These are phyloP conservation scores for Penstemon barbatus DNA, from an alignment of 257 asterid genomes.

Conservation along the genomic window DNA sequence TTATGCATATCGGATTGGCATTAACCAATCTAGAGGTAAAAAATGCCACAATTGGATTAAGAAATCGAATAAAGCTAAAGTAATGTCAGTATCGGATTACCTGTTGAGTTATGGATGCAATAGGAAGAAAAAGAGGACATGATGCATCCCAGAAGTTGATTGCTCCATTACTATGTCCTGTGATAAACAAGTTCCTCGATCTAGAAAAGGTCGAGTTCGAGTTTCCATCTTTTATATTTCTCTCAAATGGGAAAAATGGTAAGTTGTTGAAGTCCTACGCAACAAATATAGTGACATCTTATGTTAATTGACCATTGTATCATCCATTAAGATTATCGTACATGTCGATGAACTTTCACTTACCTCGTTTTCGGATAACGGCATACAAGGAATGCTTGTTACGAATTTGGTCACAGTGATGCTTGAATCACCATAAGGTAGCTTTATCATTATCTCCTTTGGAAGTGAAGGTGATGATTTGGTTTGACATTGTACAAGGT, in stretches of 20 bases:
- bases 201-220: slow-evolving; percentile 54
- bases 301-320: not conserved
- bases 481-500: slow-evolving; percentile 65
- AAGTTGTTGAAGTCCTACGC: slow-evolving; percentile 62
- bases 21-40: too few species aligned
- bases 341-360: slow-evolving; percentile 14
- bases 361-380: slow-evolving; percentile 59
- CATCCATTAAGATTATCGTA: slow-evolving; percentile 11
- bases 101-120: slow-evolving; percentile 77
- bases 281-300: slow-evolving; percentile 15
- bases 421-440: slow-evolving; percentile 78
- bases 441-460: slow-evolving; percentile 58
- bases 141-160: slow-evolving; percentile 91
- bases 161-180: slow-evolving; percentile 82
- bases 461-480: slow-evolving; percentile 85
- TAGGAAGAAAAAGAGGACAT: slow-evolving; percentile 70
- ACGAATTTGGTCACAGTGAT: slow-evolving; percentile 63
- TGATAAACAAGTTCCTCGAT: slow-evolving; percentile 66
- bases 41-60: too few species aligned
- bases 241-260: slow-evolving; percentile 69
- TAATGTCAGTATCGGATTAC: slow-evolving; percentile 30
- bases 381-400: slow-evolving; percentile 53
- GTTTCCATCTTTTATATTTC: slow-evolving; percentile 59
- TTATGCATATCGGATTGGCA: too few species aligned
- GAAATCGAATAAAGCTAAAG: not conserved